Evolutionary conservation across 768 basidiomycete species (phyloP), one percentile per base, ranked within the genome.

Genomic region (Suillus subalutaceus): DNA sequence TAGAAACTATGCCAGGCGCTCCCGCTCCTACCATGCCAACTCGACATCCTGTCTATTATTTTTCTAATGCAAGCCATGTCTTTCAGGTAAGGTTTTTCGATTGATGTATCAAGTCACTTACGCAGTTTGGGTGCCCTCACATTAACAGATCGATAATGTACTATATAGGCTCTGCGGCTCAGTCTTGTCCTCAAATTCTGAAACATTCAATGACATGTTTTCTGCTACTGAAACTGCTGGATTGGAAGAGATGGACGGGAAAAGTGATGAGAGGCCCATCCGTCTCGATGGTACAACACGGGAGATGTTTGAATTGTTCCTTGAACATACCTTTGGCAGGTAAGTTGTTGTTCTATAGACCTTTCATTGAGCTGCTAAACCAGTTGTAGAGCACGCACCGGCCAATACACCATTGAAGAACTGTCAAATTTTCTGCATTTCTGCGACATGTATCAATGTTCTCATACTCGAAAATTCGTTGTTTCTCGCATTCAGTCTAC

Each of bases 241-340:
- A 55, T 10, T 55, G 8, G 30, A 55, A 18, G 18, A 55, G 18
- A 55, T 55, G 1, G 30, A 55, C 1, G 32, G 30, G 9, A 35
- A 55, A 20, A 55, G 30, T 35, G 18, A 55, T 20, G 16, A 55
- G 16, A 53, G 23, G 13, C 52, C 52, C 13, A 53, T 53, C 15
- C 26, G 7, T 26, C 13, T 53, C 0, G 6, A 9, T 55, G 3
- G 30, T 32, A 53, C 23, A 53, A 26, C 6, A 2, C 6, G 26
- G 52, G 52, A 53, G 26, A 53, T 30, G 52, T 53, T 53, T 53
- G 52, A 53, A 53, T 30, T 53, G 16, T 53, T 30, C 26, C 52
- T 53, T 53, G 52, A 53, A 53, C 26, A 53, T 53, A 53, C 52
- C 52, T 53, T 53, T 53, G 52, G 52, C 52, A 53, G 26, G 52